A percentile compares a stretch with the other conserved stretches of the same genome.
phyloP scores from a whole-genome alignment of 306 rosid species.

The Trifolium repens region DNA sequence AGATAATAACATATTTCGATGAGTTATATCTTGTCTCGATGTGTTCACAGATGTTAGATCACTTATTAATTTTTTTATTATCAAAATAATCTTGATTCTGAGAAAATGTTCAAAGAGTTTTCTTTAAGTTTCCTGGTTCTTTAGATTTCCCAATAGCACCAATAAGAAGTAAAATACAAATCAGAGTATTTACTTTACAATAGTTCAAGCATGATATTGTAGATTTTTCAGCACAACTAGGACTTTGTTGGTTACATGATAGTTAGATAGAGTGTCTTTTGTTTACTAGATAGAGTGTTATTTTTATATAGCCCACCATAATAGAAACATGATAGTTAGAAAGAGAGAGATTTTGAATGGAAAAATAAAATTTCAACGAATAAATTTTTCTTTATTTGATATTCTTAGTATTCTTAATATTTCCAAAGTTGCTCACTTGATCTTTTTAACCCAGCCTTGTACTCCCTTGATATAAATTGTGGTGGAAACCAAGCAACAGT shows the following conservation, averaged over 20 bases:
- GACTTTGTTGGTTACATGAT: not conserved
- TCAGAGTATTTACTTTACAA: not conserved
- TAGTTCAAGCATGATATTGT: not conserved
- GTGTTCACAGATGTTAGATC: not conserved
- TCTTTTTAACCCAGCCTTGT: slow-evolving; percentile 3
- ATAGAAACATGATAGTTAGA: not conserved
- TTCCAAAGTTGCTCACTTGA: not conserved
- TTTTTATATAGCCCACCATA: not conserved
- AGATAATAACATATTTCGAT: too few species aligned
- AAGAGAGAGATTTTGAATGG: not conserved
- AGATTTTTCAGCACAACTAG: not conserved
- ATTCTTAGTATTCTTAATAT: not conserved
- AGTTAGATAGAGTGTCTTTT: not conserved
- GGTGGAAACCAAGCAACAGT: not conserved
- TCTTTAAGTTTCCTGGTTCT: not conserved
- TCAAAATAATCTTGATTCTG: not conserved
- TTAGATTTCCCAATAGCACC: too few species aligned
- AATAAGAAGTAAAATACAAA: too few species aligned
- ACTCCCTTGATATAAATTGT: slow-evolving; percentile 46
- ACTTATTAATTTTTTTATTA: not conserved
- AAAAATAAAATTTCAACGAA: not conserved
- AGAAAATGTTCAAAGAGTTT: not conserved
- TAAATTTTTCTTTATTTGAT: not conserved
- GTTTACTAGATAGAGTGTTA: not conserved
- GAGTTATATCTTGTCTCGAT: too few species aligned